Evolutionary conservation across 495 filamentous ascomycete species (phyloP).

Genomic region (Lepraria neglecta): DNA sequence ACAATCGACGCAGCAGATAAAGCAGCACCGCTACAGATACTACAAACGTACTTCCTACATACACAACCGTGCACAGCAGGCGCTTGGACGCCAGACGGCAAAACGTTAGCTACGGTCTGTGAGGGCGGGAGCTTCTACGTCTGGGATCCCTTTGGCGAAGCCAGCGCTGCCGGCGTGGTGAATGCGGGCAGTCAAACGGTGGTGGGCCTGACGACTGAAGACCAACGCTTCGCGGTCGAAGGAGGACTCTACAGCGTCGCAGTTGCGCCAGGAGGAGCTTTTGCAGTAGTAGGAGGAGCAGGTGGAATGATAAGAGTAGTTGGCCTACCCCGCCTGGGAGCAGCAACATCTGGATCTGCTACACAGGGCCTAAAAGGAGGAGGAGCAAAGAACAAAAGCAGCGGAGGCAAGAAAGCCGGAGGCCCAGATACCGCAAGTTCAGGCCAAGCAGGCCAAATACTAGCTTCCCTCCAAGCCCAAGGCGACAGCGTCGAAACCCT

Average conservation of each 20-base stretch:
- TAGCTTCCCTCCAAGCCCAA: conserved; percentile 65
- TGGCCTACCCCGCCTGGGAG: conserved; percentile 64
- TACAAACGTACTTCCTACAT: conserved; percentile 87
- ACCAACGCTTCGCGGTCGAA: conserved; percentile 86
- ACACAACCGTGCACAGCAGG: conserved; percentile 83
- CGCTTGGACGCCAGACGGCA: conserved; percentile 83
- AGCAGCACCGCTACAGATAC: conserved; percentile 62
- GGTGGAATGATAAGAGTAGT: conserved; percentile 77
- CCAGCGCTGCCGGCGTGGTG: conserved; percentile 65
- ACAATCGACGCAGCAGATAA: conserved; percentile 61
- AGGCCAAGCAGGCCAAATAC: conserved; percentile 70
- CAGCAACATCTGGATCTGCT: conserved; percentile 31
- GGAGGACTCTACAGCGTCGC: conserved; percentile 85
- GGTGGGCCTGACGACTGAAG: conserved; percentile 70
- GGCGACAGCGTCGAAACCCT: conserved; percentile 79
- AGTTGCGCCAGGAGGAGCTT: conserved; percentile 65
- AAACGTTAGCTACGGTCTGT: conserved; percentile 78
- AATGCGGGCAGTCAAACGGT: conserved; percentile 64
- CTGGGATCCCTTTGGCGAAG: conserved; percentile 84
- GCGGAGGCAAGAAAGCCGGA: conserved; percentile 37
- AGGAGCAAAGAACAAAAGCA: conserved; percentile 42
- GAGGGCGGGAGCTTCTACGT: conserved; percentile 88
- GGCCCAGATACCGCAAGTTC: conserved; percentile 38
- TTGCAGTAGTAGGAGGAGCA: conserved; percentile 82
- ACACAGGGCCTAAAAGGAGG: conserved; percentile 37